A percentile compares a stretch with the other conserved stretches of the same genome.
phyloP scores from a whole-genome alignment of 345 rosid genomes.

The Pseudoturritis turrita region DNA sequence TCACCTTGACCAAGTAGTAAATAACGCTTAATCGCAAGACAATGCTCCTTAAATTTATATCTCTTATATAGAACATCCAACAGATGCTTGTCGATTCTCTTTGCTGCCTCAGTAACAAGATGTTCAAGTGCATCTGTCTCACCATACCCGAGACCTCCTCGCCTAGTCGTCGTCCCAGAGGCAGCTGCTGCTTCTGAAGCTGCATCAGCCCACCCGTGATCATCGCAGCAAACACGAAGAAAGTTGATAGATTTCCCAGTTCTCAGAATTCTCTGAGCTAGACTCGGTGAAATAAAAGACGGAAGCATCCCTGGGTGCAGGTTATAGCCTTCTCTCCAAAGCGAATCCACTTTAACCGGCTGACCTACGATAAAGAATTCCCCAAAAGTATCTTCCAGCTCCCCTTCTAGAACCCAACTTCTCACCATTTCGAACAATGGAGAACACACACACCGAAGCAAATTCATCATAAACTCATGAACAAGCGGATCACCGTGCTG shows the following conservation, averaged over 20 bases:
- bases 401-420: constrained; percentile 99
- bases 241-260: constrained; percentile 97
- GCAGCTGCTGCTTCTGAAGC: constrained; percentile 90
- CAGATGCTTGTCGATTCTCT: constrained; percentile 90
- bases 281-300: constrained; percentile 79
- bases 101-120: constrained; percentile 84
- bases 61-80: constrained; percentile 76
- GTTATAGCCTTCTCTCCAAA: constrained; percentile 97
- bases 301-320: constrained; percentile 91
- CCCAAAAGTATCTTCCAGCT: constrained; percentile 85
- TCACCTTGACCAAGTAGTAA: constrained; percentile 96
- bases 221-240: constrained; percentile 93
- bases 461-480: constrained; percentile 77
- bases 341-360: constrained; percentile 88
- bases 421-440: constrained; percentile 98
- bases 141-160: constrained; percentile 95
- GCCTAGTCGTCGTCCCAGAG: constrained; percentile 83
- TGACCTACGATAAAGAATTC: constrained; percentile 91
- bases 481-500: constrained; percentile 94
- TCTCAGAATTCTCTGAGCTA: constrained; percentile 89
- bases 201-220: constrained; percentile 94
- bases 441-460: constrained; percentile 82
- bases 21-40: constrained; percentile 94
- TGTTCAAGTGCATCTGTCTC: constrained; percentile 95
- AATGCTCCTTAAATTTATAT: constrained; percentile 87